These are phyloP conservation scores for Fusarium neocosmosporiellum DNA, from an alignment of 2,329 filamentous ascomycete species.

Conservation along the genomic window DNA sequence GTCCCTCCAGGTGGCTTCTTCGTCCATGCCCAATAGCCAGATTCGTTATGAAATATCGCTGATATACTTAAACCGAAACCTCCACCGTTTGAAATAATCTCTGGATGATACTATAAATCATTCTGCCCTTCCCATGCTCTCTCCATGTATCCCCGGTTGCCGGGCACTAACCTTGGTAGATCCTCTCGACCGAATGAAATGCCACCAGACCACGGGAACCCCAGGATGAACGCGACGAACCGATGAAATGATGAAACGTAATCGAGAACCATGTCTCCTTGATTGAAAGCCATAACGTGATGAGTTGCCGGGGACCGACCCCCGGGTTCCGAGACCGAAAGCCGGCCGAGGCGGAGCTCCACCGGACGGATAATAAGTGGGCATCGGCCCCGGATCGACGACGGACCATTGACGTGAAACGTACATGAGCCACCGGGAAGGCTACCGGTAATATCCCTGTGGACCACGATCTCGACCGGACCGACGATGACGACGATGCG, in stretches of 20 bases:
- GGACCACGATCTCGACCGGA: not conserved
- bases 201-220: not conserved
- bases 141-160: not conserved
- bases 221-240: not conserved
- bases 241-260: not conserved
- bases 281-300: not conserved
- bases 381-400: not conserved
- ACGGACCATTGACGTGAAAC: not conserved
- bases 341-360: not conserved
- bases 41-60: not conserved
- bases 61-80: not conserved
- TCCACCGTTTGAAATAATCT: not conserved
- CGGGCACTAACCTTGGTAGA: not conserved
- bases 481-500: not conserved
- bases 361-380: not conserved
- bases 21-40: not conserved
- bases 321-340: not conserved
- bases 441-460: slow-evolving; percentile 11
- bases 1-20: not conserved
- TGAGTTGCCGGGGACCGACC: not conserved
- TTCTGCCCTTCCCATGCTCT: not conserved
- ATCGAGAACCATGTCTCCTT: not conserved
- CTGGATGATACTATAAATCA: not conserved
- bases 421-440: not conserved
- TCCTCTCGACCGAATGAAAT: not conserved